phyloP scores from a whole-genome alignment of 75 land plant genomes.

The Picea sitchensis region DNA sequence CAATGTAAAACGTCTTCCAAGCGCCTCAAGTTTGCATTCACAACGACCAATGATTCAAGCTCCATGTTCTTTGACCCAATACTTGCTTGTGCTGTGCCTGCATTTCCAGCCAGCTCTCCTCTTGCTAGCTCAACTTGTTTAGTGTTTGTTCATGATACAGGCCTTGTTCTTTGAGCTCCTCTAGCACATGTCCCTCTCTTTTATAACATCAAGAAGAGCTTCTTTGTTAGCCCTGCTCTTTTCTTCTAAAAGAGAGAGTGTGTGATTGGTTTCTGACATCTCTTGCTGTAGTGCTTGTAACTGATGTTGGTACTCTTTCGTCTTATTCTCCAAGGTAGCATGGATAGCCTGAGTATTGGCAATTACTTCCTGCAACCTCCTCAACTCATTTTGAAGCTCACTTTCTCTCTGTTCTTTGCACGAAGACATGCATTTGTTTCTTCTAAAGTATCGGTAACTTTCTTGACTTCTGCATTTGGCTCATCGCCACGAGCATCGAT shows the following conservation, averaged over 20 bases:
- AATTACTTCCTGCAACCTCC: constrained; percentile 23
- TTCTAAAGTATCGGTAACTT: constrained; percentile 22
- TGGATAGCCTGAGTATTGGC: constrained; percentile 7
- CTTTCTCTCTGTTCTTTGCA: constrained; percentile 26
- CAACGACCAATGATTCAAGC: background rate
- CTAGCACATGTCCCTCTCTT: constrained; percentile 18
- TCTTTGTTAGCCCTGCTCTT: constrained; percentile 18
- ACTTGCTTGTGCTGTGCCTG: background rate
- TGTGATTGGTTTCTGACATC: constrained; percentile 32
- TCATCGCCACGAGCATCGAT: too few relatives aligned
- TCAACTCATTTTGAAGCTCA: constrained; percentile 35
- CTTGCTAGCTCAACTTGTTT: constrained; percentile 1
- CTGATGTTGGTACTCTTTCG: constrained; percentile 19
- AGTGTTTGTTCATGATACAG: constrained; percentile 13
- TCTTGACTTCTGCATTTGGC: constrained; percentile 13
- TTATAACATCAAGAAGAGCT: background rate
- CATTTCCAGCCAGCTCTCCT: constrained; percentile 1
- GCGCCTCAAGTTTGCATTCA: constrained; percentile 1
- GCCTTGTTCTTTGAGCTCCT: constrained; percentile 16
- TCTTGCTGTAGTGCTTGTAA: constrained; percentile 20
- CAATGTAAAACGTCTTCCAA: background rate
- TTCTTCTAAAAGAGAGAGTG: constrained; percentile 25
- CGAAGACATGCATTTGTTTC: constrained; percentile 25
- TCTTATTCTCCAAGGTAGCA: constrained; percentile 14
- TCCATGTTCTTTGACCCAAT: background rate